Evolutionary conservation across 2,329 filamentous ascomycete genomes (phyloP).

Genomic region (Paraphoma chrysanthemicola): DNA sequence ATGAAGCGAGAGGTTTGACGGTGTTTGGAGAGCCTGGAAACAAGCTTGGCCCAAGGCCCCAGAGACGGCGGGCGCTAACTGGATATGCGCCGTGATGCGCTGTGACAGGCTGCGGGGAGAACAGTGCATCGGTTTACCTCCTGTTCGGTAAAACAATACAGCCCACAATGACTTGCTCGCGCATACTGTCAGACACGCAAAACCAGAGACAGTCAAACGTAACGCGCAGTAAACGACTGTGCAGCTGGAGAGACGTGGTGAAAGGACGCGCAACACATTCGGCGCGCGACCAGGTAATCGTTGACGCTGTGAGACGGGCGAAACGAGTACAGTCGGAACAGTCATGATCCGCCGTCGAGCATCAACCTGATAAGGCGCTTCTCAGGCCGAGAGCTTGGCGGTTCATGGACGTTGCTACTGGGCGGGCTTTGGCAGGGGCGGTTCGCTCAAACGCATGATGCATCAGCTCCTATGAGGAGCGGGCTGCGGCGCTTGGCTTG

Average conservation of each 20-base stretch:
- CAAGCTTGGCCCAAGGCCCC: conserved; percentile 41
- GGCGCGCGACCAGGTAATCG: conserved; percentile 26
- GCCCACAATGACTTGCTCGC: neutral
- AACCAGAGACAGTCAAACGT: neutral
- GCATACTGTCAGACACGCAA: neutral
- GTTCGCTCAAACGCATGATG: conserved; percentile 40
- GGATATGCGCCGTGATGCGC: conserved; percentile 30
- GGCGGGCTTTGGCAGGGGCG: conserved; percentile 36
- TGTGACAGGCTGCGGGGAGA: conserved; percentile 36
- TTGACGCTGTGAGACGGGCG: conserved; percentile 43
- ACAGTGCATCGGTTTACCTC: conserved; percentile 34
- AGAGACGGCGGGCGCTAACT: conserved; percentile 46
- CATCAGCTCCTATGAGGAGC: conserved; percentile 27
- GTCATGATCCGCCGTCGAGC: conserved; percentile 39
- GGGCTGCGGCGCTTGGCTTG: conserved; percentile 21
- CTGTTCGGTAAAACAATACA: conserved; percentile 8
- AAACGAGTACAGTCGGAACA: conserved; percentile 42
- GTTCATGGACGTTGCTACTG: conserved; percentile 17
- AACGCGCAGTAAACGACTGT: neutral
- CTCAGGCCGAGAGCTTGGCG: conserved; percentile 35
- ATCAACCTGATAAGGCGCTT: conserved; percentile 36
- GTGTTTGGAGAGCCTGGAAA: conserved; percentile 45
- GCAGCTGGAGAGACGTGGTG: conserved; percentile 3
- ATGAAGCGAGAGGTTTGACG: conserved; percentile 48
- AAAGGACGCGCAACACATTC: conserved; percentile 26